phyloP scores from a whole-genome alignment of 805 yeast species.

The Kluyveromyces lactis region DNA sequence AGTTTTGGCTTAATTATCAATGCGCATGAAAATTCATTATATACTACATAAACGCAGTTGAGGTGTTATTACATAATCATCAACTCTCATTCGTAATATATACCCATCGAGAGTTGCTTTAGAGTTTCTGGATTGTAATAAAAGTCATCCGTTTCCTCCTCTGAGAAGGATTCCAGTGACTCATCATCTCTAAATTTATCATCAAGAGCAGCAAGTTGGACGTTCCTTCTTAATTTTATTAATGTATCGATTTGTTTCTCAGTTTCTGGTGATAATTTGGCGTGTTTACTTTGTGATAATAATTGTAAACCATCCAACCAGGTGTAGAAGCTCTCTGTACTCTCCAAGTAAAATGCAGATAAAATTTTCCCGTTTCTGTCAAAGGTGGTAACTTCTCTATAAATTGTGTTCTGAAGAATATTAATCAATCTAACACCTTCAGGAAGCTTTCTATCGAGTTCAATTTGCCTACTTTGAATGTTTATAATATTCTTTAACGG shows the following conservation, averaged over 20 bases:
- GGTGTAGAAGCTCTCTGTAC: constrained; percentile 54
- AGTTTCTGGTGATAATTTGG: constrained; percentile 35
- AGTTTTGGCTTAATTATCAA: background rate
- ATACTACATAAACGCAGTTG: background rate
- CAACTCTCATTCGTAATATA: constrained; percentile 21
- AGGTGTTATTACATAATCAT: background rate
- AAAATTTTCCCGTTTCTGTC: constrained; percentile 36
- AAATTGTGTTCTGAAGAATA: constrained; percentile 47
- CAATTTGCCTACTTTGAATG: constrained; percentile 43
- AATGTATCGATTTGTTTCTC: constrained; percentile 36
- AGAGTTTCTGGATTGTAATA: constrained; percentile 19
- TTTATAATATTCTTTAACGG: constrained; percentile 43
- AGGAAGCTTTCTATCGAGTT: constrained; percentile 37
- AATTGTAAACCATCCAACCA: constrained; percentile 76
- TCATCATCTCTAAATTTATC: constrained; percentile 14
- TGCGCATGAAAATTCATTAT: background rate
- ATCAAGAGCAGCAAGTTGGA: constrained; percentile 40
- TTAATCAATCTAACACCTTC: constrained; percentile 42
- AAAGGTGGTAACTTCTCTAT: constrained; percentile 46
- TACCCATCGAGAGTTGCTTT: constrained; percentile 16
- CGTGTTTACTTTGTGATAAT: constrained; percentile 22
- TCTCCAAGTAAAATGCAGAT: constrained; percentile 60
- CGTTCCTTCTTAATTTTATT: constrained; percentile 37
- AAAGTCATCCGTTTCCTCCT: constrained; percentile 12
- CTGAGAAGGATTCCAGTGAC: constrained; percentile 8